Evolutionary conservation across 2,329 filamentous ascomycete species (phyloP).

Genomic region (Amauroascus verrucosus): DNA sequence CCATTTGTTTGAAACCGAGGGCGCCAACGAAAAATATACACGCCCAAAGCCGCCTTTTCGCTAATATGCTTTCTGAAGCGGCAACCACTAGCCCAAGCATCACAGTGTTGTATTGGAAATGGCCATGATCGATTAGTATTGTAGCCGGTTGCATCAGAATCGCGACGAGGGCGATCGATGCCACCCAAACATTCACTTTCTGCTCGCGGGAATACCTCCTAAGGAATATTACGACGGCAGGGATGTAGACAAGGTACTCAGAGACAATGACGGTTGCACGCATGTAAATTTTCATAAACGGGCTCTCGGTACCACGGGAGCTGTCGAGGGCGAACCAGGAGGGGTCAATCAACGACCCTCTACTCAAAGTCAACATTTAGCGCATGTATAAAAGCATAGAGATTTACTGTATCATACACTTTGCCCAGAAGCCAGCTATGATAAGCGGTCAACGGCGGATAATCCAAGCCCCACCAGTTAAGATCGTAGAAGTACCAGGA

Average conservation of each 20-base stretch:
- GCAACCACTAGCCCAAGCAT: constrained; percentile 89
- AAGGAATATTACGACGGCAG: constrained; percentile 74
- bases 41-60: constrained; percentile 74
- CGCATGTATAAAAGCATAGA: neutral
- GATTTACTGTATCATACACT: constrained; percentile 43
- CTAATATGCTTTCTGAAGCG: constrained; percentile 78
- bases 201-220: constrained; percentile 67
- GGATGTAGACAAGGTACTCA: constrained; percentile 82
- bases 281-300: constrained; percentile 86
- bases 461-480: constrained; percentile 96
- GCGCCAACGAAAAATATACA: constrained; percentile 88
- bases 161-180: constrained; percentile 74
- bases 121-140: constrained; percentile 88
- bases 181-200: constrained; percentile 69
- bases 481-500: constrained; percentile 98
- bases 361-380: constrained; percentile 23
- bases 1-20: constrained; percentile 99
- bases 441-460: constrained; percentile 93
- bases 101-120: constrained; percentile 97
- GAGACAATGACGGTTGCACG: constrained; percentile 80
- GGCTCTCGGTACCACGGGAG: constrained; percentile 72
- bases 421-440: constrained; percentile 93
- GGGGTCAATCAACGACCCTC: constrained; percentile 64
- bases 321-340: constrained; percentile 77
- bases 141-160: constrained; percentile 85